A percentile compares a stretch with the other conserved stretches of the same genome.
Evolutionary conservation across 768 basidiomycete species (phyloP).

Genomic region (Hebeloma cylindrosporum): DNA sequence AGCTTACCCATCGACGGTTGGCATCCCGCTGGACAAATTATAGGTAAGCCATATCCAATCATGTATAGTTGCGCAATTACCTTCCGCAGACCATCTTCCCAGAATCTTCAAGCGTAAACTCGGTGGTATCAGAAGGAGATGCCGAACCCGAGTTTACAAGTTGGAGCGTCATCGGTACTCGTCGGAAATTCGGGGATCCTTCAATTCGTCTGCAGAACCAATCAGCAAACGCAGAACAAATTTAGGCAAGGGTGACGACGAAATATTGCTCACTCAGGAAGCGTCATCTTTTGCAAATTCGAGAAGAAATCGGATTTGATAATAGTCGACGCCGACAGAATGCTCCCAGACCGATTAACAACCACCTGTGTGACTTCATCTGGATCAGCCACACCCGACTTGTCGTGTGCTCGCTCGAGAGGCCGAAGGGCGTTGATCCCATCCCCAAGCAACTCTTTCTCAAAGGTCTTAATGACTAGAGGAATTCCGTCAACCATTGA

Average conservation of each 20-base stretch:
- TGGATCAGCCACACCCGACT: conserved; percentile 73
- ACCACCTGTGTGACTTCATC: conserved; percentile 92
- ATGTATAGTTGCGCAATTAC: conserved; percentile 31
- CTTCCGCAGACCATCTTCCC: conserved; percentile 78
- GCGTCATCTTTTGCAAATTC: conserved; percentile 92
- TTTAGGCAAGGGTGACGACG: not conserved
- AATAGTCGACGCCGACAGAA: conserved; percentile 89
- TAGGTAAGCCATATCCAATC: conserved; percentile 1
- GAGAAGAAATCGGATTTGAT: conserved; percentile 95
- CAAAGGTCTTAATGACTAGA: conserved; percentile 90
- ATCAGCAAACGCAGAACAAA: not conserved
- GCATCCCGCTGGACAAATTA: conserved; percentile 77
- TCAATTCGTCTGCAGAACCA: conserved; percentile 65
- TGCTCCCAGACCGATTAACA: conserved; percentile 76
- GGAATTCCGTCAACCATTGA: not conserved
- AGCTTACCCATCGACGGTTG: conserved; percentile 80
- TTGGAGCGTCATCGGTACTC: conserved; percentile 64
- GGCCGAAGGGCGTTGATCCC: conserved; percentile 79
- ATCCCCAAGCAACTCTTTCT: conserved; percentile 84
- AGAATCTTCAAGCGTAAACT: conserved; percentile 42
- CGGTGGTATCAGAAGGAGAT: conserved; percentile 30
- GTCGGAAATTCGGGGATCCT: conserved; percentile 91
- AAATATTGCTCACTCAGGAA: conserved; percentile 83
- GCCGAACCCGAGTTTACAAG: conserved; percentile 28
- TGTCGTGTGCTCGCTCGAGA: conserved; percentile 66